These are phyloP conservation scores for Fusarium papillatum DNA, from an alignment of 2,329 filamentous ascomycete species.

Conservation along the genomic window DNA sequence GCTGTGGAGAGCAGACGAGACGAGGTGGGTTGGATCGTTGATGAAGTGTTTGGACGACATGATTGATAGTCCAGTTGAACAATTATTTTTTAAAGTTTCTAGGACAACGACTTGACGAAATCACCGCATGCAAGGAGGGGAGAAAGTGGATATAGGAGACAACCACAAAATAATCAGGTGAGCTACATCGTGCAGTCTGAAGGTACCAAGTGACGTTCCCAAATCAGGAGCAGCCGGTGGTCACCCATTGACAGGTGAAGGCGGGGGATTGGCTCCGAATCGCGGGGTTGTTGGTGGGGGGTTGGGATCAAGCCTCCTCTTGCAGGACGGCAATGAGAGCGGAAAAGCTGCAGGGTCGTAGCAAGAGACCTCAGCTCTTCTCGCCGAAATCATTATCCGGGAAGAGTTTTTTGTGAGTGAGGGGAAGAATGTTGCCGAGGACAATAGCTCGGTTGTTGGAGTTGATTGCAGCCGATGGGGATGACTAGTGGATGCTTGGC, in stretches of 20 bases:
- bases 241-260: not conserved
- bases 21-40: conserved; percentile 84
- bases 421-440: not conserved
- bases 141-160: not conserved
- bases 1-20: conserved; percentile 81
- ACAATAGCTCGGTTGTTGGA: conserved; percentile 2
- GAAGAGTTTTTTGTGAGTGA: not conserved
- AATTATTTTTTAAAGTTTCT: not conserved
- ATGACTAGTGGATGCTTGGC: not conserved
- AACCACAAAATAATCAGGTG: conserved; percentile 5
- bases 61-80: conserved; percentile 15
- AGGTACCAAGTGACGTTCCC: conserved; percentile 4
- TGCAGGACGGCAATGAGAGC: not conserved
- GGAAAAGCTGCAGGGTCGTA: not conserved
- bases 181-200: not conserved
- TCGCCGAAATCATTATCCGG: conserved; percentile 1
- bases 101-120: not conserved
- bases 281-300: conserved; percentile 8
- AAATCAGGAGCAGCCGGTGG: not conserved
- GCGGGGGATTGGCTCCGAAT: conserved; percentile 7
- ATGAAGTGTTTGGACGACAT: conserved; percentile 87
- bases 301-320: not conserved
- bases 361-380: not conserved
- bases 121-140: conserved; percentile 1
- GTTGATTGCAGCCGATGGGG: not conserved